These are phyloP conservation scores for Trichosporon asahii DNA, from an alignment of 1,284 basidiomycete species.

Conservation along the genomic window DNA sequence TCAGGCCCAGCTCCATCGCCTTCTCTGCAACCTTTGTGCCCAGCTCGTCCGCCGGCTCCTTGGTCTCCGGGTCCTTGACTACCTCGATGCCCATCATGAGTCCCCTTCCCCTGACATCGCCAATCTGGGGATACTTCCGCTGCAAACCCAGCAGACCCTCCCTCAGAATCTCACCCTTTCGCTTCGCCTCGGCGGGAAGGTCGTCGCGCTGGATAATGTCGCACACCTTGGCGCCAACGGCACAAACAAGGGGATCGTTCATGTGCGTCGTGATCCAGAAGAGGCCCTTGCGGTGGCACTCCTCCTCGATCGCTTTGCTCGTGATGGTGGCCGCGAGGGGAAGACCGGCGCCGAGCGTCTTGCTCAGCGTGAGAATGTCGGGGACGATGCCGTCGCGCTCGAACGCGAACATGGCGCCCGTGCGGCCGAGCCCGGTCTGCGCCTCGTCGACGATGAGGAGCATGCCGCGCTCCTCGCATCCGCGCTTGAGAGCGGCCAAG, in stretches of 20 bases:
- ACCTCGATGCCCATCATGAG: slow-evolving; percentile 81
- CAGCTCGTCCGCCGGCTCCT: slow-evolving; percentile 44
- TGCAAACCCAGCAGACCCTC: slow-evolving; percentile 41
- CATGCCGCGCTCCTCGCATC: slow-evolving; percentile 39
- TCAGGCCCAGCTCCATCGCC: slow-evolving; percentile 74
- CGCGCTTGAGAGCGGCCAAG: slow-evolving; percentile 31
- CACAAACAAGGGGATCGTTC: slow-evolving; percentile 36
- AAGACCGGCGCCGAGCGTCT: slow-evolving; percentile 91
- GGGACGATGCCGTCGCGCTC: slow-evolving; percentile 75
- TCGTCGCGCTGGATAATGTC: slow-evolving; percentile 60
- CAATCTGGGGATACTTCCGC: slow-evolving; percentile 58
- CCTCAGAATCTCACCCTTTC: slow-evolving; percentile 56
- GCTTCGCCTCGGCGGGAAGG: slow-evolving; percentile 25
- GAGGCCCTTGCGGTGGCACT: slow-evolving; percentile 50
- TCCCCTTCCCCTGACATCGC: slow-evolving; percentile 73
- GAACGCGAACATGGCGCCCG: slow-evolving; percentile 63
- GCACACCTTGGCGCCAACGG: slow-evolving; percentile 65
- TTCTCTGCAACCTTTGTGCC: slow-evolving; percentile 54
- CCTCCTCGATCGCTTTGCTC: slow-evolving; percentile 58
- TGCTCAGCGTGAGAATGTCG: slow-evolving; percentile 81
- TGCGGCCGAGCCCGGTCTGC: slow-evolving; percentile 79
- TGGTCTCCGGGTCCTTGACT: slow-evolving; percentile 52
- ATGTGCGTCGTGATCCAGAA: slow-evolving; percentile 42
- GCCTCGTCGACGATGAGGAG: slow-evolving; percentile 78
- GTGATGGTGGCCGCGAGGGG: slow-evolving; percentile 79